Evolutionary conservation across 768 basidiomycete species (phyloP), one percentile per base, ranked within the genome.

Genomic region (Russula griseocarnosa): DNA sequence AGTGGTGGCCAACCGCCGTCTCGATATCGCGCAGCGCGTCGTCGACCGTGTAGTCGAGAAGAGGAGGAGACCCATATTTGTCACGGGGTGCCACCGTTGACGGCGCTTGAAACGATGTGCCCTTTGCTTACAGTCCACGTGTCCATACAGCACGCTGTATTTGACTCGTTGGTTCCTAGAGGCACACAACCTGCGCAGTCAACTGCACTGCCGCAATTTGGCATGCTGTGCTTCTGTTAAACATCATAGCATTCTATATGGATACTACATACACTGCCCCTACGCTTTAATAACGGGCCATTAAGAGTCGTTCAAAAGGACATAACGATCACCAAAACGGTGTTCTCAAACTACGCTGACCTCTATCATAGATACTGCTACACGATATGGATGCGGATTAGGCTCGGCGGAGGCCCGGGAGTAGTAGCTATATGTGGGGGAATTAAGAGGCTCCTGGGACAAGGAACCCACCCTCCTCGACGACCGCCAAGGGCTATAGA

Each of bases 1-100:
- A 3, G 80, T 68, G 38, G 80, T 68, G 38, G 67, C 61, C n/a
- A 67, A 34, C 24, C 52, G n/a, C 53, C 66, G 59, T 28, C 52
- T 61, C 18, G 50, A 50, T 49, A 47, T 18, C 7, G 14, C 16
- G 50, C 55, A 47, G 20, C 38, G 59, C 6, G 52, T 36, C 9
- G 52, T 30, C 51, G 26, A 34, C 18, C 59, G 63, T 8, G 46
- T 34, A 32, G 52, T 55, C 13, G 58, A 38, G 16, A 56, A 32
- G 34, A 32, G 26, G 36, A 62, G 44, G 22, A 47, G 38, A 30
- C 46, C 65, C 66, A 66, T 66, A 28, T 28, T 44, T 40, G 47
- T 47, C 24, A 20, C 30, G 53, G 28, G 9, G 55, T 32, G 51
- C 3, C 50, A n/a, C n/a, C n/a, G n/a, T n/a, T n/a, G n/a, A n/a